Evolutionary conservation across 805 yeast genomes (phyloP), one percentile per base, ranked within the genome.

Genomic region (Candida lessepsii): DNA sequence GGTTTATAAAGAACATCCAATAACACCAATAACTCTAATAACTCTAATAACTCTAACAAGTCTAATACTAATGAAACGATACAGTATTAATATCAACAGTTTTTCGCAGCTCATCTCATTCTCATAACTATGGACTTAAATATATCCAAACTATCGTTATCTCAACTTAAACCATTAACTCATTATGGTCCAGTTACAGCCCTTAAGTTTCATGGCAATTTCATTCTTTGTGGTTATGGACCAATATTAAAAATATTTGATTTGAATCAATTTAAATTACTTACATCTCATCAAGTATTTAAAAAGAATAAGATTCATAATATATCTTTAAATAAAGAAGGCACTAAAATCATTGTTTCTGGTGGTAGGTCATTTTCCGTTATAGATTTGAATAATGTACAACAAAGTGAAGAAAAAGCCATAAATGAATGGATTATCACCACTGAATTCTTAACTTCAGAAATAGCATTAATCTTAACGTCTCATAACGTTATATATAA

Each of bases 361-460:
- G 98, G 98, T 28, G 90, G 84, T 2, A 71, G 86, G 41, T 84
- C 95, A 1, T 67, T 86, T 34, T 63, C 74, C 5, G 53, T 83
- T 3, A 39, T 74, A 1, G 46, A 60, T 1, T 3, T 40, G 67
- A 27, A 18, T 35, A 17, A 10, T 18, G 10, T 23, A 9, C 13
- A 14, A 9, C 3, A 11, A 15, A 24, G 54, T 2, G 53, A n/a
- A 2, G 86, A 83, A 48, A 67, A 63, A 40, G 72, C 75, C 25
- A 63, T 78, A 31, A 76, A 79, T 42, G 97, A 91, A 59, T 90
- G 98, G 96, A 80, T 93, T 37, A 72, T 80, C 29, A 63, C 81
- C 14, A 75, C 76, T 16, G 79, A 71, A 39, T 82, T 85, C 50
- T 59, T 71, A 23, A 48, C 56, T 23, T 55, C 61, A 11, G 58